These are phyloP conservation scores for Yamadazyma membranifaciens DNA, from an alignment of 1,139 yeast species.

Conservation along the genomic window DNA sequence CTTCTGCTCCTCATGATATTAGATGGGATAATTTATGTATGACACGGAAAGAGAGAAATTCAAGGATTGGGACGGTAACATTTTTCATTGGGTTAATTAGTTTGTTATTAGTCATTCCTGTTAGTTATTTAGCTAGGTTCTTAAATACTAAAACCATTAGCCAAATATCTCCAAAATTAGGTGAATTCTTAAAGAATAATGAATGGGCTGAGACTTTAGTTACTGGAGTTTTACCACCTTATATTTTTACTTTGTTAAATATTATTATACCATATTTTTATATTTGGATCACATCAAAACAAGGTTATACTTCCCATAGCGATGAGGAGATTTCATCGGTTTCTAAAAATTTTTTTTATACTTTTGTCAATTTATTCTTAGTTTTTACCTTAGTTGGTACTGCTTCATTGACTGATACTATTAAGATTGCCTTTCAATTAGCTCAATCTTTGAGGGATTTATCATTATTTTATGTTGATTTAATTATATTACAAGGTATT, in stretches of 20 bases:
- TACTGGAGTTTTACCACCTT: constrained; percentile 77
- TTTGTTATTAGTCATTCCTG: constrained; percentile 69
- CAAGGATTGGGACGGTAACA: constrained; percentile 63
- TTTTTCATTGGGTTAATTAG: constrained; percentile 62
- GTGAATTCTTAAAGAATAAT: constrained; percentile 56
- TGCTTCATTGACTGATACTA: constrained; percentile 63
- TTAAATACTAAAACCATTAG: constrained; percentile 67
- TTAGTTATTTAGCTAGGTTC: constrained; percentile 69
- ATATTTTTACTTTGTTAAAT: constrained; percentile 72
- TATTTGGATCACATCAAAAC: constrained; percentile 63
- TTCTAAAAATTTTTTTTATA: constrained; percentile 78
- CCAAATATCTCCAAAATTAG: constrained; percentile 72
- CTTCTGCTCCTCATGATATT: constrained; percentile 88
- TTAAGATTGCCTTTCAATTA: constrained; percentile 73
- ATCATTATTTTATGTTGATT: constrained; percentile 77
- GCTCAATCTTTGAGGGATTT: constrained; percentile 70
- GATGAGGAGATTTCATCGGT: constrained; percentile 79
- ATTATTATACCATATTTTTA: constrained; percentile 73
- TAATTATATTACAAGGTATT: constrained; percentile 71
- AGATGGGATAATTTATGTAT: constrained; percentile 75
- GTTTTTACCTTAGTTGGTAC: constrained; percentile 84
- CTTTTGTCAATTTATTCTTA: constrained; percentile 79
- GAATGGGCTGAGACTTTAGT: constrained; percentile 61
- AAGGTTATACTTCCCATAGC: constrained; percentile 77
- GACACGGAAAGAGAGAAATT: constrained; percentile 53